These are phyloP conservation scores for Phlyctochytrium planicorne DNA, from an alignment of 192 early-diverging fungal species.

Conservation along the genomic window DNA sequence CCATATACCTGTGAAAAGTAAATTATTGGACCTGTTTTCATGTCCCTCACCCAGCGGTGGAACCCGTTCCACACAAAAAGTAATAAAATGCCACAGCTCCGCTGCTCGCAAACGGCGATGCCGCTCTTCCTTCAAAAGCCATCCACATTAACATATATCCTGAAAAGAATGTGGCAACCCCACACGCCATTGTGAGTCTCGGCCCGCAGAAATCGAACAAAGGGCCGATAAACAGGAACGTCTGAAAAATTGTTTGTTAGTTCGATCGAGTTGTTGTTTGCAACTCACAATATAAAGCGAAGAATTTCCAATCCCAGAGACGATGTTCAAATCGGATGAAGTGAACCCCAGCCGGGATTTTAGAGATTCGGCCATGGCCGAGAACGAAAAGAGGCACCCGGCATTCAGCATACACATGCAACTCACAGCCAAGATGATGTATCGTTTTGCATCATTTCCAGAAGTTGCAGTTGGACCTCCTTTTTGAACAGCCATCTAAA, in stretches of 20 bases:
- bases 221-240: conserved; percentile 37
- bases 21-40: not conserved
- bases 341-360: conserved; percentile 3
- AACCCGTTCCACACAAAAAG: conserved; percentile 26
- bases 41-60: not conserved
- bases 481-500: too few relatives aligned
- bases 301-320: conserved; percentile 30
- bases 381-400: not conserved
- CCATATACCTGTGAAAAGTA: conserved; percentile 24
- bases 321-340: conserved; percentile 26
- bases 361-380: not conserved
- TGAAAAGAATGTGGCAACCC: conserved; percentile 12
- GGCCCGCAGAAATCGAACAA: conserved; percentile 30
- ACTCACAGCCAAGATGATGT: not conserved
- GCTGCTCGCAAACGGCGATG: not conserved
- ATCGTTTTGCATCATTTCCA: conserved; percentile 1
- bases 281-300: conserved; percentile 29
- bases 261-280: not conserved
- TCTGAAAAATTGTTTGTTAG: not conserved
- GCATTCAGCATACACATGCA: conserved; percentile 1
- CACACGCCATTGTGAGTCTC: conserved; percentile 17
- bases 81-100: conserved; percentile 28
- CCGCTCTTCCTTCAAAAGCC: conserved; percentile 15
- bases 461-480: too few relatives aligned
- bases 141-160: conserved; percentile 32